A percentile compares a stretch with the other conserved stretches of the same genome.
These are phyloP conservation scores for Neofusicoccum sp. DNA, from an alignment of 2,329 filamentous ascomycete genomes.

Conservation along the genomic window DNA sequence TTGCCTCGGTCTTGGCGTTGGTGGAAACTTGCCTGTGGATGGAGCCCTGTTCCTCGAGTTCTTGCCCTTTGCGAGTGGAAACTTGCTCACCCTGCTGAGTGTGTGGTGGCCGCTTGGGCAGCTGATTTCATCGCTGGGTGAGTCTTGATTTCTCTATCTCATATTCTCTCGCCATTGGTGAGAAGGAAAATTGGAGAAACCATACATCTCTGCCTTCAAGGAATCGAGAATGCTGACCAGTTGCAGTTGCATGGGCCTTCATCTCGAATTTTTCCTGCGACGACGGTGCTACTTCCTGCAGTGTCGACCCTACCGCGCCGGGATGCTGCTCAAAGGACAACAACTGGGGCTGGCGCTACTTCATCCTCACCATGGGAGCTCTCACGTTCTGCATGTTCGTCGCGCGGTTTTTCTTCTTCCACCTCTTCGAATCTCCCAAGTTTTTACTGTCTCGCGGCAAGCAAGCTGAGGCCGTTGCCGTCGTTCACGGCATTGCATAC, in stretches of 20 bases:
- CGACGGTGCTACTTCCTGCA: constrained; percentile 16
- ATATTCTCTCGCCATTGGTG: background rate
- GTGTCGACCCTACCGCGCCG: background rate
- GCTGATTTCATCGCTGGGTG: constrained; percentile 61
- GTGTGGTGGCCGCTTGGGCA: constrained; percentile 87
- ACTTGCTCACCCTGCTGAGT: constrained; percentile 74
- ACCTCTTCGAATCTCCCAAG: constrained; percentile 82
- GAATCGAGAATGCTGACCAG: constrained; percentile 21
- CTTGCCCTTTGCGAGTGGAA: constrained; percentile 70
- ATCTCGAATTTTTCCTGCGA: constrained; percentile 64
- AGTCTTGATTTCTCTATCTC: background rate
- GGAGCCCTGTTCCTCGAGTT: constrained; percentile 83
- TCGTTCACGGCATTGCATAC: constrained; percentile 74
- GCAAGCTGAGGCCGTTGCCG: constrained; percentile 74
- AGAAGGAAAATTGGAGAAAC: no score
- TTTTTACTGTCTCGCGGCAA: constrained; percentile 74
- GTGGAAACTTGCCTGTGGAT: constrained; percentile 74
- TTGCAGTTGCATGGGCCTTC: constrained; percentile 68
- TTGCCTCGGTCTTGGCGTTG: constrained; percentile 43
- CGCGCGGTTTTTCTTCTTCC: constrained; percentile 75
- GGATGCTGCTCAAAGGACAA: constrained; percentile 47
- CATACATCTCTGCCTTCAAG: background rate
- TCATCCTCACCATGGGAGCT: constrained; percentile 68
- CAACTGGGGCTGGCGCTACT: constrained; percentile 72
- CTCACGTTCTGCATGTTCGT: constrained; percentile 75